Evolutionary conservation across 306 rosid genomes (phyloP).

Genomic region (Vicia villosa): DNA sequence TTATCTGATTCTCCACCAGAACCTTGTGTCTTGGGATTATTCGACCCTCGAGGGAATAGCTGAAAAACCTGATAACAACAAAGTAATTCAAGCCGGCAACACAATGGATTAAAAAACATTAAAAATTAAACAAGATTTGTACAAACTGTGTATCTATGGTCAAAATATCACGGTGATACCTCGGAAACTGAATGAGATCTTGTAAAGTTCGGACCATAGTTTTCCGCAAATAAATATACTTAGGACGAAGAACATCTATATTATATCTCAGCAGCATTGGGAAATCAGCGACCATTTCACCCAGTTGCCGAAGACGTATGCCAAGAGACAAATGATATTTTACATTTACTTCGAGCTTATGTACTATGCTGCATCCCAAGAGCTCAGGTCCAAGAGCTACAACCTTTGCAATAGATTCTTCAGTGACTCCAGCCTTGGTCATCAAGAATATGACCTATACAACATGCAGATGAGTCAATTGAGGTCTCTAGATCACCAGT

Average conservation of each 20-base stretch:
- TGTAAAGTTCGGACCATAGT: slow-evolving; percentile 82
- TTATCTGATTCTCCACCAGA: slow-evolving; percentile 70
- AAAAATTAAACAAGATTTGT: slow-evolving; percentile 11
- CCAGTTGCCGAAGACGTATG: slow-evolving; percentile 59
- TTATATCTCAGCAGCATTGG: slow-evolving; percentile 86
- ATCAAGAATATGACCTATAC: slow-evolving; percentile 82
- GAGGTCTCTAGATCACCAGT: slow-evolving; percentile 9
- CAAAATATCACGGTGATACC: slow-evolving; percentile 47
- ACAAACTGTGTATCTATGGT: slow-evolving; percentile 1
- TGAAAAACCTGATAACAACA: slow-evolving; percentile 65
- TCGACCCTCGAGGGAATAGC: slow-evolving; percentile 87
- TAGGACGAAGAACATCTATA: slow-evolving; percentile 74
- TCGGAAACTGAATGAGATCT: slow-evolving; percentile 88
- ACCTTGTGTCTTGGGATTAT: slow-evolving; percentile 87
- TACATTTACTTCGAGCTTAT: slow-evolving; percentile 77
- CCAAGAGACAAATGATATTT: slow-evolving; percentile 86
- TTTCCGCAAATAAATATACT: slow-evolving; percentile 71
- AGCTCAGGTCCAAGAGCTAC: slow-evolving; percentile 91
- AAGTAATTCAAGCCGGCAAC: slow-evolving; percentile 13
- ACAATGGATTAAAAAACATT: neutral
- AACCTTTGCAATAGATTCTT: slow-evolving; percentile 71
- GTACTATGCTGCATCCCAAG: slow-evolving; percentile 75
- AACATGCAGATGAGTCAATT: slow-evolving; percentile 29
- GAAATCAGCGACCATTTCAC: slow-evolving; percentile 86
- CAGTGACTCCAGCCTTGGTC: slow-evolving; percentile 77